Evolutionary conservation across 805 yeast species (phyloP), one percentile per base, ranked within the genome.

Genomic region (Candida boleticola): DNA sequence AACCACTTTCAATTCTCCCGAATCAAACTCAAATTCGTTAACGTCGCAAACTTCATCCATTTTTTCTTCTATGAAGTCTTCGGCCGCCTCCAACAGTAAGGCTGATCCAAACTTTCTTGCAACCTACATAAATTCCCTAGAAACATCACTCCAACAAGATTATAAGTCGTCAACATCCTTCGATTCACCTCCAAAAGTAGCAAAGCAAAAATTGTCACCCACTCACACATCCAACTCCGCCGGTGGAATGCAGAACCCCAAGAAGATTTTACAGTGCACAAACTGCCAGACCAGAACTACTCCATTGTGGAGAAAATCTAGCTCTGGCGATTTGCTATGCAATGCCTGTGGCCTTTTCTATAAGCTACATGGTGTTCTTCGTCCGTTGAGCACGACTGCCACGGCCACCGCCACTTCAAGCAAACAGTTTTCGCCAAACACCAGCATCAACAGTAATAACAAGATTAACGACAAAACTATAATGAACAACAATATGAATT

Each of bases 341-440:
- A 71, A 71, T 48, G 76, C 75, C 1, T 71, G 76, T 45, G 76
- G 76, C 5, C 59, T 71, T 30, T 71, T 70, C 46, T 68, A 66
- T 48, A 71, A 71, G 48, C 53, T 71, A 27, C 76, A 71, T 44
- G 76, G 76, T 5, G 70, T 68, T 3, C 61, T 69, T 50, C 55
- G 76, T 17, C 76, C 76, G 3, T 53, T 69, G 29, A 63, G 57
- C 47, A 51, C 54, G 27, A 38, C 27, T 7, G 14, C 21, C 5
- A 39, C n/a, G 22, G 21, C 27, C 18, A 29, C 37, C 4, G 21
- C 19, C n/a, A 26, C 7, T 29, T 20, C 43, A 18, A 11, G 18
- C 17, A 14, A 14, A 29, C 13, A 11, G 18, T n/a, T 14, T 16
- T 6, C 18, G 9, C 5, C 18, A 11, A 29, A 29, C 14, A 29